Percentiles rank a stretch among this genome's conserved stretches.
phyloP scores from a whole-genome alignment of 305 asterid species.

The Solanum hybrid region DNA sequence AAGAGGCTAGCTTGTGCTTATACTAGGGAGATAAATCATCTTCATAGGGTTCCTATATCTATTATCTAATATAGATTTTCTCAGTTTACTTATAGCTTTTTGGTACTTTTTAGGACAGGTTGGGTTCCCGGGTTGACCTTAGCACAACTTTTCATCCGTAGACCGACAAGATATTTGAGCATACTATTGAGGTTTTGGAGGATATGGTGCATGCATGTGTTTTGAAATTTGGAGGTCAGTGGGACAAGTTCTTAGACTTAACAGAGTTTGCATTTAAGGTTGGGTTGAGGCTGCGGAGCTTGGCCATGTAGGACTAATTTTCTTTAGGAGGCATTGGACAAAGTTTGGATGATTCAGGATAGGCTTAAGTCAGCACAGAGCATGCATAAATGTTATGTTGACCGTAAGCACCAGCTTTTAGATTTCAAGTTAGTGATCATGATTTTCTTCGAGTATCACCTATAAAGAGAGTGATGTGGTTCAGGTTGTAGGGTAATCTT shows the following conservation, averaged over 20 bases:
- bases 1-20: not conserved
- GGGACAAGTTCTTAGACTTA: not conserved
- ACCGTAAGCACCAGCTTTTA: not conserved
- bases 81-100: not conserved
- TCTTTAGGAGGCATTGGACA: not conserved
- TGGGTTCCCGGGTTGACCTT: not conserved
- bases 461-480: not conserved
- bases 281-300: not conserved
- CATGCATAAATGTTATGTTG: not conserved
- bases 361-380: not conserved
- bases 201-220: not conserved
- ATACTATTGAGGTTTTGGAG: not conserved
- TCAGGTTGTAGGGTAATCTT: not conserved
- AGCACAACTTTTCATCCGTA: not conserved
- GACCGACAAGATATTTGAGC: not conserved
- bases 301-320: not conserved
- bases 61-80: not conserved
- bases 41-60: not conserved
- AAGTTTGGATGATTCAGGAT: not conserved
- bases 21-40: not conserved
- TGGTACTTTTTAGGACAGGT: not conserved
- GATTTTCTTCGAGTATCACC: not conserved
- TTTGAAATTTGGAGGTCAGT: not conserved
- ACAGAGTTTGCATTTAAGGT: not conserved
- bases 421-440: not conserved